Percentiles rank a stretch among this genome's conserved stretches.
Evolutionary conservation across 2,329 filamentous ascomycete genomes (phyloP).

Genomic region (Neoarthrinium moseri): DNA sequence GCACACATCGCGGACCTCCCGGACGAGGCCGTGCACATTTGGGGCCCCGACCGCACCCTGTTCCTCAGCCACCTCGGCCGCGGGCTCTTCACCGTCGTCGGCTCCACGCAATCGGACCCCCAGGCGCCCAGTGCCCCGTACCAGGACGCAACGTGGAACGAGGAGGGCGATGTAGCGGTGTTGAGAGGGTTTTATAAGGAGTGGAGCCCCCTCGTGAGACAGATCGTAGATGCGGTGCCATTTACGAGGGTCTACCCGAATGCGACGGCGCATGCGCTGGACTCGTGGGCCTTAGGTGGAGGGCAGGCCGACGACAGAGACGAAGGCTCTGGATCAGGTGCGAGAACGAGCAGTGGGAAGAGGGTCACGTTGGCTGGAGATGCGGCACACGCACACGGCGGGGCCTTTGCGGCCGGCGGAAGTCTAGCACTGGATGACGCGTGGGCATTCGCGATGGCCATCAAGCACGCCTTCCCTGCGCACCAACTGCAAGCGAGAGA

Average conservation of each 20-base stretch:
- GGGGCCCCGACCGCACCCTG: conserved; percentile 39
- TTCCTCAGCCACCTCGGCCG: conserved; percentile 41
- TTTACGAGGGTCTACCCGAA: conserved; percentile 41
- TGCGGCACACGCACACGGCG: conserved; percentile 39
- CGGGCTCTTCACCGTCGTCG: conserved; percentile 41
- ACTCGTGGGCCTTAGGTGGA: conserved; percentile 38
- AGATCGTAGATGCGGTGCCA: conserved; percentile 38
- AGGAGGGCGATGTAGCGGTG: conserved; percentile 31
- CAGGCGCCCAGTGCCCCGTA: conserved; percentile 27
- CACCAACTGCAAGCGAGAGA: neutral
- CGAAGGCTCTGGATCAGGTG: too few relatives aligned
- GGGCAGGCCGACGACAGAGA: too few relatives aligned
- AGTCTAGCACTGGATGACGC: conserved; percentile 39
- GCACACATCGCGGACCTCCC: conserved; percentile 35
- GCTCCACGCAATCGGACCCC: conserved; percentile 36
- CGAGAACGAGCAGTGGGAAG: too few relatives aligned
- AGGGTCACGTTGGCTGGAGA: conserved; percentile 37
- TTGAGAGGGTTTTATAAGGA: conserved; percentile 36
- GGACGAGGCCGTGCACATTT: conserved; percentile 42
- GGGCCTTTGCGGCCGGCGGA: conserved; percentile 38
- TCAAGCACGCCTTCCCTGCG: conserved; percentile 31
- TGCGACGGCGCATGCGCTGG: conserved; percentile 35
- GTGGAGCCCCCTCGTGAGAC: conserved; percentile 40
- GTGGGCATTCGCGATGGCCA: conserved; percentile 37
- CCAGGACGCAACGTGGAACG: conserved; percentile 35